Percentiles rank a stretch among this genome's conserved stretches.
Evolutionary conservation across 805 yeast genomes (phyloP).

Genomic region (Pichia insulana): DNA sequence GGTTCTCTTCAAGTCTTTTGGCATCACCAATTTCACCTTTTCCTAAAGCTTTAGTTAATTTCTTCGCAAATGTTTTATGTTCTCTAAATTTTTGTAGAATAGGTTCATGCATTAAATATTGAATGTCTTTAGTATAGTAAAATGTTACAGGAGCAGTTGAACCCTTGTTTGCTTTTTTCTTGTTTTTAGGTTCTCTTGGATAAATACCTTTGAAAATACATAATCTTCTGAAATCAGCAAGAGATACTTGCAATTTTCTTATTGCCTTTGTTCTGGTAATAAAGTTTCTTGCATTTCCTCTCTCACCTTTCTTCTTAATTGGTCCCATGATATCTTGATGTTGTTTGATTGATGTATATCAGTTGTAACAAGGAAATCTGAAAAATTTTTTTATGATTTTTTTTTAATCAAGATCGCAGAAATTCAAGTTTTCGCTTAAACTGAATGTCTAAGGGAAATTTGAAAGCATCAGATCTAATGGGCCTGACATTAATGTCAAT

Average conservation of each 20-base stretch:
- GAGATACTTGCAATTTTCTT: slow-evolving; percentile 79
- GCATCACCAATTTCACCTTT: slow-evolving; percentile 90
- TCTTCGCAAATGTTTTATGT: slow-evolving; percentile 89
- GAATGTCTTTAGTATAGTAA: slow-evolving; percentile 89
- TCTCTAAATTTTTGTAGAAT: slow-evolving; percentile 85
- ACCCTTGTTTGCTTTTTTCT: slow-evolving; percentile 95
- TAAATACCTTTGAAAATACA: slow-evolving; percentile 97
- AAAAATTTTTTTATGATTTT: background rate
- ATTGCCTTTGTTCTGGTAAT: slow-evolving; percentile 94
- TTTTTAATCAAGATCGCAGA: background rate
- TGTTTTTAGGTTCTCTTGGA: slow-evolving; percentile 93
- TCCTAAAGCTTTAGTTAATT: slow-evolving; percentile 81
- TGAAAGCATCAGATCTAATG: too few species aligned
- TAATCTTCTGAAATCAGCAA: slow-evolving; percentile 93
- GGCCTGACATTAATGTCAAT: too few species aligned
- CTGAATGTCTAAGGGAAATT: too few species aligned
- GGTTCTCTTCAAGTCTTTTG: slow-evolving; percentile 67
- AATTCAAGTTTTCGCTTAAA: too few species aligned
- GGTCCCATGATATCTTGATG: slow-evolving; percentile 35
- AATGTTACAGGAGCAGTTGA: slow-evolving; percentile 95
- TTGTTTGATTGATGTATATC: slow-evolving; percentile 4
- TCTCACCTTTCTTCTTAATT: slow-evolving; percentile 73
- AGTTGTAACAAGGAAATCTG: background rate
- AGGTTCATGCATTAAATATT: slow-evolving; percentile 92
- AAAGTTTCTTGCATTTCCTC: slow-evolving; percentile 88